A percentile compares a stretch with the other conserved stretches of the same genome.
These are phyloP conservation scores for Neurospora africana DNA, from an alignment of 495 filamentous ascomycete species.

Conservation along the genomic window DNA sequence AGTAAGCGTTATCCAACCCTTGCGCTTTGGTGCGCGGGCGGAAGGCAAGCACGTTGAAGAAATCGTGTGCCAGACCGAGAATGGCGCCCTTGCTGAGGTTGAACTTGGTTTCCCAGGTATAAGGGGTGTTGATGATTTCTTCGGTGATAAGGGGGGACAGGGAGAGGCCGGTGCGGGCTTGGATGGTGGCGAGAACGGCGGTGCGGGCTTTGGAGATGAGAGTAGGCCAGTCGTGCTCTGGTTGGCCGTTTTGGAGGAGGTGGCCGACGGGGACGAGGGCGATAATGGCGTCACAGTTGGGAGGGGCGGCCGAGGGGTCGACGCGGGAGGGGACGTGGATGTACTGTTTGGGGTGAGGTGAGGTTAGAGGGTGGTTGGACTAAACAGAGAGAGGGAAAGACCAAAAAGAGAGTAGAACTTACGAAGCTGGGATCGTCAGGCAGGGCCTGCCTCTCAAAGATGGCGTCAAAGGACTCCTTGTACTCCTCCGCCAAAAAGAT, in stretches of 20 bases:
- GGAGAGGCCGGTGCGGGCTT: slow-evolving; percentile 37
- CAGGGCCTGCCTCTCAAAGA: slow-evolving; percentile 54
- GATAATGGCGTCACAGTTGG: slow-evolving; percentile 49
- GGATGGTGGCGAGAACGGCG: slow-evolving; percentile 45
- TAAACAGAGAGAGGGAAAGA: background rate
- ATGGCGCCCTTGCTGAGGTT: slow-evolving; percentile 64
- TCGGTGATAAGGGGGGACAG: slow-evolving; percentile 39
- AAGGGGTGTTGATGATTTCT: slow-evolving; percentile 52
- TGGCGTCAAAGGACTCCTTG: slow-evolving; percentile 56
- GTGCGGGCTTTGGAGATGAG: slow-evolving; percentile 41
- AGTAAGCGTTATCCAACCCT: slow-evolving; percentile 41
- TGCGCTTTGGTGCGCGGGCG: slow-evolving; percentile 46
- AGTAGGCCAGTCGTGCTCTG: slow-evolving; percentile 45
- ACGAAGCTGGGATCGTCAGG: slow-evolving; percentile 53
- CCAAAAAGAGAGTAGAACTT: too few species aligned
- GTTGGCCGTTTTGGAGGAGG: slow-evolving; percentile 27
- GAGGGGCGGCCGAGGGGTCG: slow-evolving; percentile 53
- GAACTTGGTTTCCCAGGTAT: slow-evolving; percentile 49
- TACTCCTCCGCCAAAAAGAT: slow-evolving; percentile 65
- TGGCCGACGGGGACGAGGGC: slow-evolving; percentile 61
- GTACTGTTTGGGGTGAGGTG: slow-evolving; percentile 25
- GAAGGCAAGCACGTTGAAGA: slow-evolving; percentile 62
- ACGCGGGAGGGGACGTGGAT: slow-evolving; percentile 59
- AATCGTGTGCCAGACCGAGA: slow-evolving; percentile 54
- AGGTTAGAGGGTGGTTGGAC: background rate